A percentile compares a stretch with the other conserved stretches of the same genome.
Conservation (phyloP, 805 yeast genomes). For the Zygoascus tannicola region DNA sequence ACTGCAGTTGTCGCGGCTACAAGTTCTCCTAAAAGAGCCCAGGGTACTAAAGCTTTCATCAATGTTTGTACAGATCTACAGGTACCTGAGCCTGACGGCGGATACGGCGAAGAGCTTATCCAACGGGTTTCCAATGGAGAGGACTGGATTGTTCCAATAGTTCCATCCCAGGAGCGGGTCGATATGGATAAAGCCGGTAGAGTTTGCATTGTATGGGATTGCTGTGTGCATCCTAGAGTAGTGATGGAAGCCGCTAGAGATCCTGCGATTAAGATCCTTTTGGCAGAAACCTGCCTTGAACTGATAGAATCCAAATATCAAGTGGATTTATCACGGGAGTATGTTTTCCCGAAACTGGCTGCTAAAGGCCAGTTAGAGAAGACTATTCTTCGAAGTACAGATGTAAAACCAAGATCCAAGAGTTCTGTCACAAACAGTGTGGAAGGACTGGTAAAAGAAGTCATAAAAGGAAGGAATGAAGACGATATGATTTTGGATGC, state of each 20-base stretch:
- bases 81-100: conserved; percentile 51
- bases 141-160: conserved; percentile 80
- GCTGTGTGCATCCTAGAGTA: conserved; percentile 60
- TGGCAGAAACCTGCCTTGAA: conserved; percentile 79
- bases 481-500: neutral
- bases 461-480: neutral
- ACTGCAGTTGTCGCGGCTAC: conserved; percentile 38
- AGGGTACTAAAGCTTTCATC: conserved; percentile 59
- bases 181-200: conserved; percentile 60
- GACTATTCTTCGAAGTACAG: conserved; percentile 25
- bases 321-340: conserved; percentile 50
- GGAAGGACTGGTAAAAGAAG: neutral
- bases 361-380: conserved; percentile 53
- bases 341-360: conserved; percentile 58
- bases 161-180: conserved; percentile 47
- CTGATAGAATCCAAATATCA: conserved; percentile 53
- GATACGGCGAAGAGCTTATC: conserved; percentile 48
- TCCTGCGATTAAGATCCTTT: conserved; percentile 49
- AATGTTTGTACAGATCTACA: conserved; percentile 61
- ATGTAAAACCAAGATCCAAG: neutral
- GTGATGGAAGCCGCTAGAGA: conserved; percentile 53
- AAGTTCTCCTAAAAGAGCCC: conserved; percentile 20
- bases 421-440: neutral
- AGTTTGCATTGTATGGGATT: conserved; percentile 60
- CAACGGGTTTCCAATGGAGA: conserved; percentile 57